Base-by-base conservation (phyloP, 2,329 filamentous ascomycete species). In the Sclerotinia nivalis region DNA sequence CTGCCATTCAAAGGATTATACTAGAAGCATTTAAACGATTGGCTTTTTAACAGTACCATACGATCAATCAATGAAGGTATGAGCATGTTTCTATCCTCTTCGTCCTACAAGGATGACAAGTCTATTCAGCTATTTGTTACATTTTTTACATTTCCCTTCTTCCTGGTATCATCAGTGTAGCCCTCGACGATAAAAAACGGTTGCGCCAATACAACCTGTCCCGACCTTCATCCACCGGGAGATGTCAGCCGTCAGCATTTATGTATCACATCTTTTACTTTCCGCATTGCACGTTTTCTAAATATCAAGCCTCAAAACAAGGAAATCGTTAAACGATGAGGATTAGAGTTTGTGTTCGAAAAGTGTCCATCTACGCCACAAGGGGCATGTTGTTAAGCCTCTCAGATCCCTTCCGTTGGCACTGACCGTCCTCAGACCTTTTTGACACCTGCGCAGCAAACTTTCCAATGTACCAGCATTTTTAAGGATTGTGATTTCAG, bases 171-270 rank as follows among this genome's bases (percentile, higher is more conserved):
- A 37, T 50, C 47, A 40, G 45, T 64, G 60, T 52, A 64, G 45
- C 60, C 45, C 15, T 37, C 60, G 47, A 64, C 60, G 60, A 64
- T 64, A 40, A 52, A n/a, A 62, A 64, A 64, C 60, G 60, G 60
- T 40, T 52, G 47, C 5, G 60, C 60, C 60, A 52, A 64, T 64
- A 64, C 8, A 52, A 40, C 47, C 1, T 34, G 28, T 40, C 34
- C 60, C 22, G 45, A 28, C 47, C 22, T 64, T 52, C 60, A 25
- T 52, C 31, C 60, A 37, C 18, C 22, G 47, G 25, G 40, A 61
- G 22, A 64, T 52, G 47, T 64, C 60, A 64, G 47, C 60, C 60
- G 31, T 64, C 60, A 40, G n/a, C 13, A 40, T 28, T 60, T 22
- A 45, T 45, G 56, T 37, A 45, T 28, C 22, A 43, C n/a, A 28